These are phyloP conservation scores for Physaria fendleri DNA, from an alignment of 345 rosid genomes.

Conservation along the genomic window DNA sequence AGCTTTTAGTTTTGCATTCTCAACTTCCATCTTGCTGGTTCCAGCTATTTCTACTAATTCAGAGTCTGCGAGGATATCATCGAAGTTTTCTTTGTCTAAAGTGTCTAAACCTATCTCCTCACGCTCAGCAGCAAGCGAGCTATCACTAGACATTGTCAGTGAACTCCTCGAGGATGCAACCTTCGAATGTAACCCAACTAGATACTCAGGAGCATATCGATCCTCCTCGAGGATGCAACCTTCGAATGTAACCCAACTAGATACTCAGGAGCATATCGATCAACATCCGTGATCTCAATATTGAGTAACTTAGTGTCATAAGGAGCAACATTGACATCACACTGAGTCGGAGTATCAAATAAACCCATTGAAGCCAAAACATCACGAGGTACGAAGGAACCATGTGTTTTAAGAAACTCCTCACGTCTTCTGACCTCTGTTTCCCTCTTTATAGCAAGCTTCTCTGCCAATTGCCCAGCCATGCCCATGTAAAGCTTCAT, in stretches of 20 bases:
- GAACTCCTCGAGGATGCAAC: constrained; percentile 50
- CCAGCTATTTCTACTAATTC: constrained; percentile 85
- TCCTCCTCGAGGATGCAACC: constrained; percentile 54
- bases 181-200: constrained; percentile 52
- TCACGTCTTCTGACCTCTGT: constrained; percentile 84
- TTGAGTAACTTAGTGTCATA: constrained; percentile 73
- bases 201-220: constrained; percentile 78
- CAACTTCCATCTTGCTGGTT: constrained; percentile 92
- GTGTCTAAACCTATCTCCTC: constrained; percentile 44
- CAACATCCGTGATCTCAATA: constrained; percentile 70
- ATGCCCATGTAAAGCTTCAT: constrained; percentile 97
- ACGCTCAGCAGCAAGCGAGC: constrained; percentile 49
- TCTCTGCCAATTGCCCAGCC: constrained; percentile 98
- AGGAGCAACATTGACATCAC: constrained; percentile 86
- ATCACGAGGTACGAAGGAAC: constrained; percentile 64
- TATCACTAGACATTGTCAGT: constrained; percentile 52
- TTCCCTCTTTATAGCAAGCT: constrained; percentile 85
- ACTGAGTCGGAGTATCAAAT: constrained; percentile 80
- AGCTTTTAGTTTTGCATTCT: constrained; percentile 94
- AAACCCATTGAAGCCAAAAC: constrained; percentile 81
- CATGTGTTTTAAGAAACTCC: constrained; percentile 68
- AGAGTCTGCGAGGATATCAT: constrained; percentile 54
- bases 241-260: constrained; percentile 51
- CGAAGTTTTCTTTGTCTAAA: constrained; percentile 41
- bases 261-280: constrained; percentile 81